These are phyloP conservation scores for Erythrobasidium hasegawianum DNA, from an alignment of 1,284 basidiomycete genomes.

Conservation along the genomic window DNA sequence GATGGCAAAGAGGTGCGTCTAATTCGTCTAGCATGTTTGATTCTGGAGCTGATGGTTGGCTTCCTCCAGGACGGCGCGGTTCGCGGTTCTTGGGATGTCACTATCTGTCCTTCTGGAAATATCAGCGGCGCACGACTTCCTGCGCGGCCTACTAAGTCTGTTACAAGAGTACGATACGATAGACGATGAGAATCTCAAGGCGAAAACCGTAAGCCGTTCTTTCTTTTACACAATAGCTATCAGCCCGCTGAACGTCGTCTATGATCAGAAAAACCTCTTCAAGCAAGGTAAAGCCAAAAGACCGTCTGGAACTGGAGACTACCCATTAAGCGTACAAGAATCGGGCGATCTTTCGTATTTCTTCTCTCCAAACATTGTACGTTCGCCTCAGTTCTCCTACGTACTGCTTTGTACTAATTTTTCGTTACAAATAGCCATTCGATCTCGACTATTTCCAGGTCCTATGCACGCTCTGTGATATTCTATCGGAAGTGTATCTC, in stretches of 20 bases:
- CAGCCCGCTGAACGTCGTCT: background rate
- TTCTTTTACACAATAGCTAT: background rate
- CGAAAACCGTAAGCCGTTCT: conserved; percentile 61
- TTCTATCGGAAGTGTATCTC: conserved; percentile 78
- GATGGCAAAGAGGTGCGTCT: conserved; percentile 74
- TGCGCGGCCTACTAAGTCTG: conserved; percentile 65
- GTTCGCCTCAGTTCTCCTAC: conserved; percentile 24
- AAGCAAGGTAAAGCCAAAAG: conserved; percentile 21
- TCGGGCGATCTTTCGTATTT: conserved; percentile 63
- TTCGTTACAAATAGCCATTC: conserved; percentile 80
- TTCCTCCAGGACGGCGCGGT: conserved; percentile 50
- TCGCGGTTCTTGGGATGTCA: conserved; percentile 76
- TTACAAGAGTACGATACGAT: conserved; percentile 72
- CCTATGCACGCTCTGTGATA: conserved; percentile 74
- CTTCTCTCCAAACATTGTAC: conserved; percentile 61
- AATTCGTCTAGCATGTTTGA: conserved; percentile 21
- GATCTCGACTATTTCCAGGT: conserved; percentile 79
- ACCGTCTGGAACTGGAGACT: conserved; percentile 24
- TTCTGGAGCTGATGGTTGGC: background rate
- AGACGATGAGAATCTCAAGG: conserved; percentile 72
- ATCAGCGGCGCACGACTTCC: conserved; percentile 67
- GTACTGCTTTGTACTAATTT: too few relatives aligned
- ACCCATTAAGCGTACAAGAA: conserved; percentile 35
- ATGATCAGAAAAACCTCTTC: conserved; percentile 28
- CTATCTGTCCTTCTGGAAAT: conserved; percentile 71